Evolutionary conservation across 805 yeast species (phyloP), one percentile per base, ranked within the genome.

Genomic region (Candida corydali): DNA sequence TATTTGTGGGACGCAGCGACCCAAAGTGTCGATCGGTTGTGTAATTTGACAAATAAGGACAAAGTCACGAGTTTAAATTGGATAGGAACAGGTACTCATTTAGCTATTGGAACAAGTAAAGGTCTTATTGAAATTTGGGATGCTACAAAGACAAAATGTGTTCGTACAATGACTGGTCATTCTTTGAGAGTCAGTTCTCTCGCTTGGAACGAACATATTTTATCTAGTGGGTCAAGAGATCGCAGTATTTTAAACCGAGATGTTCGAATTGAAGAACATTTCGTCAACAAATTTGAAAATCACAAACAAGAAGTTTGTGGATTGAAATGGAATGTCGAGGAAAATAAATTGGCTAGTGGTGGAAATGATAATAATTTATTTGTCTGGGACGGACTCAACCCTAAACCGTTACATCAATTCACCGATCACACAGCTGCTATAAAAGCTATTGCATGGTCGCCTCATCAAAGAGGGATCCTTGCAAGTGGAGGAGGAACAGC

Each of bases 401-500:
- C 73, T 3, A 70, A 69, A 37, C 97, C 98, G 2, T 57, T 86
- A 19, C 75, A 80, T 52, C 80, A 71, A 41, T 83, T 88, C 49
- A 68, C 72, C 2, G 96, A 87, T 44, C 98, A 93, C 57, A 78
- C 76, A 12, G 97, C 98, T 1, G 98, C 98, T 0, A 95, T 93
- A 3, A 93, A 93, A 61, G 98, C 98, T 0, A 73, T 93, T 36
- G 86, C 95, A 2, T 93, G 98, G 98, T 85, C 95, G 1, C 98
- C 98, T 2, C 98, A 93, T 55, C 96, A 87, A 55, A 69, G 97
- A 38, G 97, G 98, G 1, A 73, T 89, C 3, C 59, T 93, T 38
- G 98, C 98, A 1, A 77, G 93, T 1, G 98, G 98, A 11, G 98
- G 98, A 14, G 98, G 98, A 25, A 88, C 98, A 0, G 89, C 94